Base-by-base conservation (phyloP, 495 filamentous ascomycete species). In the Paragyromitra xinjiangensis region DNA sequence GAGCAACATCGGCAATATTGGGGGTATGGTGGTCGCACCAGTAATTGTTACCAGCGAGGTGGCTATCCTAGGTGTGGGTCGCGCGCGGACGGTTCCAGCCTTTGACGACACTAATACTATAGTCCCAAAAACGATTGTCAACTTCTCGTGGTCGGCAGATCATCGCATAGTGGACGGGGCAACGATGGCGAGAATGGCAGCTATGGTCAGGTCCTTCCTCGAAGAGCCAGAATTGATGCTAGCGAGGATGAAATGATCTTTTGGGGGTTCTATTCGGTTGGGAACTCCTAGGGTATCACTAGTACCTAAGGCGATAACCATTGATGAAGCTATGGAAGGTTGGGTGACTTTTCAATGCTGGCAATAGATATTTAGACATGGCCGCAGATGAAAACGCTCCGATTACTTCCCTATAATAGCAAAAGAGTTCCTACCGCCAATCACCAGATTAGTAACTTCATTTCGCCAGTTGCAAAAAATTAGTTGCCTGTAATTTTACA, bases 91-190 rank as follows among this genome's bases (percentile, higher is more conserved):
- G 1, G 86, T 93, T 29, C 93, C 92, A 12, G 90, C 89, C n/a
- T 94, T 94, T 83, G 81, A 84, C 24, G 82, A 83, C 56, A 78
- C 84, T 22, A 88, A 87, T 56, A 80, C 81, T 55, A 82, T 94
- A 22, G 85, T 93, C 26, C 86, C 84, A 81, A 89, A 88, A 83
- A 88, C 92, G 71, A 85, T 93, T 40, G 89, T 90, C 78, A 92
- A 95, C 82, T 95, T 98, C 78, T 97, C 93, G 81, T 99, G 94
- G 94, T 95, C 93, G 82, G 96, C 95, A 22, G 96, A 99, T 84
- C 96, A 99, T 85, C 86, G 96, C 5, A 90, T 98, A 64, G 89
- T 98, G 58, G 96, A 99, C 85, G 96, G 96, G 5, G 95, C 94
- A 40, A 96, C 92, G 37, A 92, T 97, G 89, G 96, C 96, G 8